A percentile compares a stretch with the other conserved stretches of the same genome.
Evolutionary conservation across 2,329 filamentous ascomycete genomes (phyloP).

Genomic region (Tolypocladium capitatum): DNA sequence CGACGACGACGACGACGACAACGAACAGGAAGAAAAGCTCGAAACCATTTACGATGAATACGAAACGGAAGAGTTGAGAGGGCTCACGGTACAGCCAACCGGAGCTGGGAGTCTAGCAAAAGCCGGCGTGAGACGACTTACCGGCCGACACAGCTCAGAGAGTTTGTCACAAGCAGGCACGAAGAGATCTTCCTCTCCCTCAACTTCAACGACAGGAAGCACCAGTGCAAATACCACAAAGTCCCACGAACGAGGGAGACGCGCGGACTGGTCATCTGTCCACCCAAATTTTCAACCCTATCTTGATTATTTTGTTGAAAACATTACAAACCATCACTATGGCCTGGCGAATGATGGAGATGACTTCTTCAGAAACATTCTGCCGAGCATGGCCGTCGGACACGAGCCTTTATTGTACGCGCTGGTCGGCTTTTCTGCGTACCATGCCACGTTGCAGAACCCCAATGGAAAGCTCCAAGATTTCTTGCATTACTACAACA

Average conservation of each 20-base stretch:
- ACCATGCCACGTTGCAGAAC: constrained; percentile 63
- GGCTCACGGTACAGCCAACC: constrained; percentile 8
- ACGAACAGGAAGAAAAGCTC: constrained; percentile 29
- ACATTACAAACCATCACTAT: constrained; percentile 74
- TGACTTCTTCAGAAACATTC: constrained; percentile 58
- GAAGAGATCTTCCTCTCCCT: constrained; percentile 36
- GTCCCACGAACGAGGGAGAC: constrained; percentile 14
- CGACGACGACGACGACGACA: constrained; percentile 27
- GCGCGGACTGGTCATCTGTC: constrained; percentile 42
- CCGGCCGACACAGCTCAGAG: constrained; percentile 36
- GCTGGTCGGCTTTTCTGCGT: constrained; percentile 76
- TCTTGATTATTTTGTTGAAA: constrained; percentile 62
- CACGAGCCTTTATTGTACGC: constrained; percentile 76
- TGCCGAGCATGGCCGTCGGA: constrained; percentile 59
- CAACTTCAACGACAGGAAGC: constrained; percentile 29
- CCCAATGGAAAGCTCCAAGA: constrained; percentile 61
- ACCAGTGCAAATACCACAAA: constrained; percentile 16
- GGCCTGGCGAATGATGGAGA: constrained; percentile 57
- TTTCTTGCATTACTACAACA: constrained; percentile 84
- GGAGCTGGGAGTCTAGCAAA: constrained; percentile 23
- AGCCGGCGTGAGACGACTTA: constrained; percentile 19
- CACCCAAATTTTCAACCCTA: constrained; percentile 64
- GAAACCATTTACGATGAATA: constrained; percentile 43
- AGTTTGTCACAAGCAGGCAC: constrained; percentile 37
- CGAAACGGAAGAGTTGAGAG: constrained; percentile 25